Base-by-base conservation (phyloP, 1,139 yeast species). In the Taphrina flavorubra region DNA sequence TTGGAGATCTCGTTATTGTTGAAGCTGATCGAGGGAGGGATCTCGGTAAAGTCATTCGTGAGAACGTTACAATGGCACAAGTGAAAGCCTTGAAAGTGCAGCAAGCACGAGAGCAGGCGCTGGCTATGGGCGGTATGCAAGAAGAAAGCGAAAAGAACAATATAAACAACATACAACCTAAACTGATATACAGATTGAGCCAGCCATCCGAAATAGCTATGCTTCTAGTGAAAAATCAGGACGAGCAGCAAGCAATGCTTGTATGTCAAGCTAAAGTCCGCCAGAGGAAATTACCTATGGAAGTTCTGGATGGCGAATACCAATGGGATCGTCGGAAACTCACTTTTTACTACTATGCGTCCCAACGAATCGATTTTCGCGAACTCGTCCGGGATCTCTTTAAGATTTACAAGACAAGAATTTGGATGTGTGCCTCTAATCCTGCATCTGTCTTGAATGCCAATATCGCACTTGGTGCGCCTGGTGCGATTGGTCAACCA, bases 1-100 rank as follows among this genome's bases (percentile, higher is more conserved):
- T 85, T 18, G 89, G 90, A 37, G 97, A 92, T 77, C 83, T 92
- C 76, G 97, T 94, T 14, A 87, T 92, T 73, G 97, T 92, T 49
- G 98, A 94, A 77, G 99, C 98, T n/a, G 99, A 94, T 77, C 83
- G 99, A 64, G 99, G 99, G 53, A 83, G 89, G 66, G 99, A 94
- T 79, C 80, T 94, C 72, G 98, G 97, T 34, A 85, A 87, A 75
- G 86, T 94, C 55, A 84, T 87, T 46, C 60, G 53, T 6, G 60
- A 58, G 49, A 34, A 65, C 31, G 85, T 92, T 39, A 81, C 87
- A 2, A 80, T 87, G 53, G 92, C 90, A 73, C 88, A 90, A 75
- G 97, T 96, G 0, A 85, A 90, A 49, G 83, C 90, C 72, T 85
- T 94, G 76, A 92, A 92, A 77, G 88, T 90, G 76, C 84, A 87